Evolutionary conservation across 345 rosid species (phyloP).

Genomic region (Syzygium oleosum): DNA sequence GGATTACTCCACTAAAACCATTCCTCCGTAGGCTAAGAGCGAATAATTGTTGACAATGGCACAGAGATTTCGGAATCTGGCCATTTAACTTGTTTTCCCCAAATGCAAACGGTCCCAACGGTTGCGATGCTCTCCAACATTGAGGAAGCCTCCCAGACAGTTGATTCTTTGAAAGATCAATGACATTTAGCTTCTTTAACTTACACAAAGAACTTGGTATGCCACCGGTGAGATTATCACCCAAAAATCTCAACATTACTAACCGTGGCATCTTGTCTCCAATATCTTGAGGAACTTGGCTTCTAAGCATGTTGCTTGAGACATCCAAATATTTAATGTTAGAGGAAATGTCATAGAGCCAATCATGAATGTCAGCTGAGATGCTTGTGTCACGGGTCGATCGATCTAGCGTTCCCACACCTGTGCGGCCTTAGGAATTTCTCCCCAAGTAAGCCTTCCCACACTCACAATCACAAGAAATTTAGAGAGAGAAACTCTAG

Average conservation of each 20-base stretch:
- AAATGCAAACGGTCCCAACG: fast-evolving
- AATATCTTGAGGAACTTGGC: neutral
- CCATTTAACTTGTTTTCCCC: neutral
- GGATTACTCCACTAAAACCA: neutral
- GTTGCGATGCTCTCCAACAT: neutral
- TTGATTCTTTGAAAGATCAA: neutral
- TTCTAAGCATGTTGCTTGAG: neutral
- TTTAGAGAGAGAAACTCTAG: too few relatives aligned
- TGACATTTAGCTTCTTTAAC: fast-evolving
- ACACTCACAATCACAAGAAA: too few relatives aligned
- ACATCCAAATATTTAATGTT: neutral
- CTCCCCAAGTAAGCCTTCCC: too few relatives aligned
- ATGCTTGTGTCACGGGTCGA: too few relatives aligned
- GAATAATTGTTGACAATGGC: fast-evolving
- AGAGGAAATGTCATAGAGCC: neutral
- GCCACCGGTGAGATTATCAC: neutral
- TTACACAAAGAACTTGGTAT: neutral
- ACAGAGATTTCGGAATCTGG: fast-evolving
- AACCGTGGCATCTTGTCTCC: neutral
- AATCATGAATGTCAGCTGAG: neutral
- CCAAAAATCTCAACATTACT: fast-evolving
- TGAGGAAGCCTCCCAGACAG: neutral
- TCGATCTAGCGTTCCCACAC: too few relatives aligned
- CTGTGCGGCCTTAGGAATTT: too few relatives aligned
- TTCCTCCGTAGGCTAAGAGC: neutral